Percentiles rank a stretch among this genome's conserved stretches.
Evolutionary conservation across 768 basidiomycete genomes (phyloP).

Genomic region (Amanita pallidorosea): DNA sequence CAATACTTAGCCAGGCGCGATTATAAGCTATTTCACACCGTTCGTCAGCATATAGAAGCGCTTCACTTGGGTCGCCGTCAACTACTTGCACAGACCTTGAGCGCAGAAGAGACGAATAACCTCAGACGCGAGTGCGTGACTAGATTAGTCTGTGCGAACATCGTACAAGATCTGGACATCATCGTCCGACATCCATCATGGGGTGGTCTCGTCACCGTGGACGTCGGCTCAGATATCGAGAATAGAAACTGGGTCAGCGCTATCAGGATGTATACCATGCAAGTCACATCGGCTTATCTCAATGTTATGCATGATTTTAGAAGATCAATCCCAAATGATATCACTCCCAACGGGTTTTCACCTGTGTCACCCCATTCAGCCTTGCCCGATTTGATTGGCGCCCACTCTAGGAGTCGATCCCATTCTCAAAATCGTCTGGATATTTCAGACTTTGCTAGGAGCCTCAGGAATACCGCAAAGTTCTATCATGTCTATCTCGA

Average conservation of each 20-base stretch:
- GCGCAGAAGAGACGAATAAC: slow-evolving; percentile 73
- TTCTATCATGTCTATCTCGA: slow-evolving; percentile 91
- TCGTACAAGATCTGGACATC: slow-evolving; percentile 86
- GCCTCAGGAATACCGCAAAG: slow-evolving; percentile 40
- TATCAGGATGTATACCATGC: slow-evolving; percentile 86
- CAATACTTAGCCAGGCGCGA: slow-evolving; percentile 83
- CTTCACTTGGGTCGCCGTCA: slow-evolving; percentile 89
- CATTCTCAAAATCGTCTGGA: slow-evolving; percentile 25
- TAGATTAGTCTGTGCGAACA: slow-evolving; percentile 79
- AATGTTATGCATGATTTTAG: slow-evolving; percentile 37
- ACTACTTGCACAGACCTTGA: slow-evolving; percentile 78
- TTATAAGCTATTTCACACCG: slow-evolving; percentile 79
- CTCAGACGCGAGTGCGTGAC: slow-evolving; percentile 82
- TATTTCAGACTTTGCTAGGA: slow-evolving; percentile 13
- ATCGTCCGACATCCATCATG: slow-evolving; percentile 93
- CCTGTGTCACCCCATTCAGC: slow-evolving; percentile 61
- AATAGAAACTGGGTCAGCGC: slow-evolving; percentile 81
- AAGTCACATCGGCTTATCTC: slow-evolving; percentile 71
- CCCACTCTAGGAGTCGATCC: slow-evolving; percentile 26
- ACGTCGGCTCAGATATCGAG: slow-evolving; percentile 77
- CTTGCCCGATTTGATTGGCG: slow-evolving; percentile 46
- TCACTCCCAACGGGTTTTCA: slow-evolving; percentile 30
- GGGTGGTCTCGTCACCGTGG: slow-evolving; percentile 85
- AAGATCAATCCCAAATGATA: slow-evolving; percentile 29
- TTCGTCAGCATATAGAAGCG: slow-evolving; percentile 83